phyloP scores from a whole-genome alignment of 139 green algal species.

The Monoraphidium neglectum region DNA sequence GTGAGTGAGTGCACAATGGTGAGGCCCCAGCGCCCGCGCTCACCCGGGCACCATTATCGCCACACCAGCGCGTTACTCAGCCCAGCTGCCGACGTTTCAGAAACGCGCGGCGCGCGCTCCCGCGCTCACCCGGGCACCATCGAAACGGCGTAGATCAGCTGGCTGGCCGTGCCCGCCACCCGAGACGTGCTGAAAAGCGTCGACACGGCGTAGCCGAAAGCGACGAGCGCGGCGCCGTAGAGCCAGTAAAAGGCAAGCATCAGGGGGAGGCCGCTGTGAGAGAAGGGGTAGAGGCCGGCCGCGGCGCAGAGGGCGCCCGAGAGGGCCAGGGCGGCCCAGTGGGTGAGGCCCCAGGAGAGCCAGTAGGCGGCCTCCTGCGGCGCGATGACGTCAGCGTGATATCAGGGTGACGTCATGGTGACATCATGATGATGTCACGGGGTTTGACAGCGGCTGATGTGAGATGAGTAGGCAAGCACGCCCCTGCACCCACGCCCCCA shows the following conservation, averaged over 20 bases:
- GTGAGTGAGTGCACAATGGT: too few species aligned
- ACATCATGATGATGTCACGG: too few species aligned
- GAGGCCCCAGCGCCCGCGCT: too few species aligned
- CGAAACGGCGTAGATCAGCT: constrained; percentile 69
- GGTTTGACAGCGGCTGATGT: too few species aligned
- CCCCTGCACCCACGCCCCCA: too few species aligned
- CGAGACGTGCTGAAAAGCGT: constrained; percentile 67
- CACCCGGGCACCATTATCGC: too few species aligned
- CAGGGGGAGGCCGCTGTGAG: constrained; percentile 30
- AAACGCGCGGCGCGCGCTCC: too few species aligned
- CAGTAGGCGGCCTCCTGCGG: constrained; percentile 63
- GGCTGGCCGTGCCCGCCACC: constrained; percentile 60
- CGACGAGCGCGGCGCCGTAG: constrained; percentile 60
- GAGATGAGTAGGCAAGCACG: too few species aligned
- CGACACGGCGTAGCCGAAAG: constrained; percentile 68
- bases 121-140: constrained; percentile 70
- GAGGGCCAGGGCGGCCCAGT: constrained; percentile 57
- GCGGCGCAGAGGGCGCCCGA: constrained; percentile 61
- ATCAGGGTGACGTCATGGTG: too few species aligned
- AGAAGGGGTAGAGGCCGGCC: constrained; percentile 47
- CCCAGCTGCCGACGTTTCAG: too few species aligned
- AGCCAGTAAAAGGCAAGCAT: constrained; percentile 76
- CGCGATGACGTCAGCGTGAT: not conserved
- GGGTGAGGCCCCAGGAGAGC: constrained; percentile 68
- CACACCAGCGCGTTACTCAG: too few species aligned